Percentiles rank a stretch among this genome's conserved stretches.
These are phyloP conservation scores for Pythium myriotylum DNA, from an alignment of 352 stramenopile genomes.

Conservation along the genomic window DNA sequence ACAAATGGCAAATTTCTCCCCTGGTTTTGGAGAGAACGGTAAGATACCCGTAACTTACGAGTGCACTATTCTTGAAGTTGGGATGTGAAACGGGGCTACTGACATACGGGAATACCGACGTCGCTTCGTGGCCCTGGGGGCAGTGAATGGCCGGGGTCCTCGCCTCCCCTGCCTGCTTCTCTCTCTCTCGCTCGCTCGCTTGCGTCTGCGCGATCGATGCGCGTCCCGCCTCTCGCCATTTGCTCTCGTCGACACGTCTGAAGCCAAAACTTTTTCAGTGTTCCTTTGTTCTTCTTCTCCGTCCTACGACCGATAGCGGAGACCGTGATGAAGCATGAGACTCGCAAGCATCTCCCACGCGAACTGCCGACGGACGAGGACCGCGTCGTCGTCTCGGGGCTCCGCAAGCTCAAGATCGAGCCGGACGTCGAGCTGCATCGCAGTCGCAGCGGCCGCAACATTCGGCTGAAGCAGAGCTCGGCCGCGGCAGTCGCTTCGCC, in stretches of 20 bases:
- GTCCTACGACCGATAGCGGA: slow-evolving; percentile 5
- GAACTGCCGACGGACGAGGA: neutral
- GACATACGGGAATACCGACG: slow-evolving; percentile 11
- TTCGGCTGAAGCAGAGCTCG: slow-evolving; percentile 30
- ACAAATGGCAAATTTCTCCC: neutral
- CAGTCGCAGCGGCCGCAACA: slow-evolving; percentile 31
- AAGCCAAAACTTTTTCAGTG: too few species aligned
- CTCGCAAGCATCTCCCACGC: slow-evolving; percentile 16
- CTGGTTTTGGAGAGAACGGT: slow-evolving; percentile 7
- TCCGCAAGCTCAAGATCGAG: slow-evolving; percentile 26
- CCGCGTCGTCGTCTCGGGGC: neutral
- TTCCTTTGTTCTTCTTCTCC: too few species aligned
- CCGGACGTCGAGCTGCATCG: slow-evolving; percentile 27
- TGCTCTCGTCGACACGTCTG: neutral
- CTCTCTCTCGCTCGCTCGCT: neutral
- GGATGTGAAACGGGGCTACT: slow-evolving; percentile 10
- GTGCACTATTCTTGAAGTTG: slow-evolving; percentile 28
- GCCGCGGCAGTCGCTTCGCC: slow-evolving; percentile 14
- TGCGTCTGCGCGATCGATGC: slow-evolving; percentile 7
- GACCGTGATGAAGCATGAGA: slow-evolving; percentile 24
- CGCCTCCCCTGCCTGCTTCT: slow-evolving; percentile 5
- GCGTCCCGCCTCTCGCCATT: neutral
- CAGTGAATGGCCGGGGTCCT: slow-evolving; percentile 7
- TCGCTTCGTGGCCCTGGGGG: slow-evolving; percentile 13
- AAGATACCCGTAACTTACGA: slow-evolving; percentile 23